Evolutionary conservation across 2,329 filamentous ascomycete species (phyloP), one percentile per base, ranked within the genome.

Genomic region (Diaporthe vaccinii): DNA sequence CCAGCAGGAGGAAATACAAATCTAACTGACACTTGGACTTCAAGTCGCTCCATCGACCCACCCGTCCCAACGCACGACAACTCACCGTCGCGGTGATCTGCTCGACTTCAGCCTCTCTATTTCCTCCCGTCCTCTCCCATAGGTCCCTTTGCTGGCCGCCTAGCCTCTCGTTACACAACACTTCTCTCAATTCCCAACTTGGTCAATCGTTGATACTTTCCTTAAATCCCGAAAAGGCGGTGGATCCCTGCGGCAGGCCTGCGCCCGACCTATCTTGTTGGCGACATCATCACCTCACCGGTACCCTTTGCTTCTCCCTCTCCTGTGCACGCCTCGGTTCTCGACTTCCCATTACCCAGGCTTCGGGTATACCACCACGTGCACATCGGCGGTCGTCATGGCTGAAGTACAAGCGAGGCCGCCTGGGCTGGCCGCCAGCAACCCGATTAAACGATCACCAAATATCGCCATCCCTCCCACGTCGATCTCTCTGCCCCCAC

Each of bases 401-500:
- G 78, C 78, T 69, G 79, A 78, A 25, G 68, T 79, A 28, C 79
- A 80, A 41, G 78, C 79, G 14, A 79, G 80, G 71, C 74, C 79
- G 59, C 70, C 79, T 55, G 41, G 75, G 70, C 28, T 79, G 69
- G 72, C 79, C 55, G 68, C 78, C 49, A 71, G 68, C 76, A 74
- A 76, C 57, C 78, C 78, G 53, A 49, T 72, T 57, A 74, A 70
- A 46, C 72, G 72, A 55, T 72, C 76, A 36, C 73, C 74, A 59
- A 77, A 76, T 46, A 55, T 73, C 58, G 46, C 73, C 44, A 58
- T 78, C 51, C 77, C 77, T 44, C 79, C 76, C 10, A 75, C 77
- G 28, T 79, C 80, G 28, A 79, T 81, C 68, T 57, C 81, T 22
- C 78, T 82, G 15, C 79, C 80, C n/a, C 76, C 79, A 15, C 79